Evolutionary conservation across 2,329 filamentous ascomycete genomes (phyloP).

Genomic region (Talaromyces sp.): DNA sequence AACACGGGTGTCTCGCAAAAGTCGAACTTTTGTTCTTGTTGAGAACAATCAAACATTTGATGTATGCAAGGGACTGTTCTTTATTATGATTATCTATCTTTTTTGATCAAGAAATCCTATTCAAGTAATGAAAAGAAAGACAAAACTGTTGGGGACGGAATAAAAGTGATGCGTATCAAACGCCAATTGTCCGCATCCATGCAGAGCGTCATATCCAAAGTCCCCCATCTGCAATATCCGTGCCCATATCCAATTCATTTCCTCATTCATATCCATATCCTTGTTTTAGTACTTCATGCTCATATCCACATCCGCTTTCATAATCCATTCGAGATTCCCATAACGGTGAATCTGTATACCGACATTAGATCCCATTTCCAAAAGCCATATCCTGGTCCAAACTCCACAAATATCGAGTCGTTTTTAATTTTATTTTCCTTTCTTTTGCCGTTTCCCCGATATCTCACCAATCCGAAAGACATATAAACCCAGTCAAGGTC

Average conservation of each 20-base stretch:
- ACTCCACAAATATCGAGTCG: not conserved
- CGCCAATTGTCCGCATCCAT: not conserved
- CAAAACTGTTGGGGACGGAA: not conserved
- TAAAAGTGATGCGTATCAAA: slow-evolving; percentile 13
- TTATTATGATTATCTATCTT: not conserved
- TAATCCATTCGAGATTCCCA: not conserved
- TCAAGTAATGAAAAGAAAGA: not conserved
- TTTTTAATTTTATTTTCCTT: not conserved
- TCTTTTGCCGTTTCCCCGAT: not conserved
- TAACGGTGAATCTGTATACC: not conserved
- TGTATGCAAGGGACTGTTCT: not conserved
- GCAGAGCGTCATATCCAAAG: not conserved
- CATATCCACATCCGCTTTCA: not conserved
- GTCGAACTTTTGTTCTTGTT: not conserved
- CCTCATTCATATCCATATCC: not conserved
- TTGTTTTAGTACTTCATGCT: not conserved
- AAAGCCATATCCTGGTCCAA: not conserved
- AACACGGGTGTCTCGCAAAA: not conserved
- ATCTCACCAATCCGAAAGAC: not conserved
- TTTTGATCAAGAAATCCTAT: not conserved
- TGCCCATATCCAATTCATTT: not conserved
- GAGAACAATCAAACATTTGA: not conserved
- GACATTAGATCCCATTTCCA: not conserved
- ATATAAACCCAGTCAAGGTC: not conserved
- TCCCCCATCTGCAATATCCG: not conserved